Evolutionary conservation across 768 basidiomycete genomes (phyloP), one percentile per base, ranked within the genome.

Genomic region (Psilocybe cyanescens): DNA sequence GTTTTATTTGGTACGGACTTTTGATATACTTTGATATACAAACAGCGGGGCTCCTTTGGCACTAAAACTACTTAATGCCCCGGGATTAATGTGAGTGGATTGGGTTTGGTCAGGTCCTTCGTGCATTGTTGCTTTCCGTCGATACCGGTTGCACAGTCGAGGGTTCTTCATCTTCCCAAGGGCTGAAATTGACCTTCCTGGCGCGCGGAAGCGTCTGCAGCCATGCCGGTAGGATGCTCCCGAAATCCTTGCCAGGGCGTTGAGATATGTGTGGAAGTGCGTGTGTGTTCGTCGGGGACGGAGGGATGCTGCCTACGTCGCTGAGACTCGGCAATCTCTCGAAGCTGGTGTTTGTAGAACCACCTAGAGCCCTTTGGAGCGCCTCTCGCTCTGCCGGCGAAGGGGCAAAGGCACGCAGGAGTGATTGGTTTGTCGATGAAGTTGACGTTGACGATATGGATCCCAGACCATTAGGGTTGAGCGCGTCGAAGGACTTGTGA

Each of bases 331-430:
- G 90, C 58, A 93, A 80, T 37, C 88, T 85, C 74, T 93, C 91
- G 30, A 91, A 81, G 70, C 90, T 92, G 56, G 85, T 80, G 74
- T 91, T 92, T 50, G 86, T 81, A 60, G 88, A 88, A 14, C 88
- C 85, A 50, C 89, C 88, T 12, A 94, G 75, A n/a, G 85, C 90
- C 55, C 92, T 88, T 66, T 91, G 87, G 33, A 95, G 82, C 54
- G 83, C 92, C 74, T 93, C 90, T 46, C 93, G 90, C 80, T 95
- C 93, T 63, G 88, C 92, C 57, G 89, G 90, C 64, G 92, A 94
- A 33, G 92, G 93, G 37, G 91, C 92, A 73, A 95, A 95, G 16
- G 92, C 93, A 69, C 90, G 91, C 59, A 92, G 78, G 19, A 86
- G 74, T 31, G 82, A 83, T 49, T 75, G 79, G 50, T 71, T 82